A percentile compares a stretch with the other conserved stretches of the same genome.
Conservation (phyloP, 2,329 filamentous ascomycete species). For the Sclerotinia sclerotiorum region DNA sequence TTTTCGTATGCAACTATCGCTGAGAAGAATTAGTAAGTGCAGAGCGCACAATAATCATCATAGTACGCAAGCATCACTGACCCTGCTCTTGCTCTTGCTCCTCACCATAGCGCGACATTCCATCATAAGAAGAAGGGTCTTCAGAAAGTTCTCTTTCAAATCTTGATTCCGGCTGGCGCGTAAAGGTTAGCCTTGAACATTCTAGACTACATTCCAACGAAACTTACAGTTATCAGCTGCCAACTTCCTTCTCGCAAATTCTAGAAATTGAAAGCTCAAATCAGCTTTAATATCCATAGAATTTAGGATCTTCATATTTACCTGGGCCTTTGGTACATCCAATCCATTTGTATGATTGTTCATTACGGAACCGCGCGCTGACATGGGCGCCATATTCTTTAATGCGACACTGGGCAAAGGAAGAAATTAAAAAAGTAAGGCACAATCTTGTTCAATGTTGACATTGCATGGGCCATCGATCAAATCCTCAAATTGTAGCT, state of each 20-base stretch:
- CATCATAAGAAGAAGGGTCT: constrained; percentile 38
- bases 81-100: constrained; percentile 22
- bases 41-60: background rate
- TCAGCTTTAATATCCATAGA: constrained; percentile 27
- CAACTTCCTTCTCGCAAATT: constrained; percentile 39
- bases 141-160: constrained; percentile 39
- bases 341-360: constrained; percentile 29
- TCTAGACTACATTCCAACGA: background rate
- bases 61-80: constrained; percentile 31
- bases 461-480: background rate
- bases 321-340: constrained; percentile 23
- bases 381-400: constrained; percentile 40
- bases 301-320: constrained; percentile 25
- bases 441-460: constrained; percentile 13
- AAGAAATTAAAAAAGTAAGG: background rate
- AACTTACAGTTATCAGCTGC: constrained; percentile 38
- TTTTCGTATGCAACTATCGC: constrained; percentile 29
- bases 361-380: constrained; percentile 31
- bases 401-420: background rate
- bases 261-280: constrained; percentile 27
- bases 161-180: constrained; percentile 31
- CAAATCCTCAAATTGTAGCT: constrained; percentile 14
- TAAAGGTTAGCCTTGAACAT: background rate
- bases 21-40: background rate
- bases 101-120: constrained; percentile 38